phyloP scores from a whole-genome alignment of 352 stramenopile genomes.

The Phytophthora sp. region DNA sequence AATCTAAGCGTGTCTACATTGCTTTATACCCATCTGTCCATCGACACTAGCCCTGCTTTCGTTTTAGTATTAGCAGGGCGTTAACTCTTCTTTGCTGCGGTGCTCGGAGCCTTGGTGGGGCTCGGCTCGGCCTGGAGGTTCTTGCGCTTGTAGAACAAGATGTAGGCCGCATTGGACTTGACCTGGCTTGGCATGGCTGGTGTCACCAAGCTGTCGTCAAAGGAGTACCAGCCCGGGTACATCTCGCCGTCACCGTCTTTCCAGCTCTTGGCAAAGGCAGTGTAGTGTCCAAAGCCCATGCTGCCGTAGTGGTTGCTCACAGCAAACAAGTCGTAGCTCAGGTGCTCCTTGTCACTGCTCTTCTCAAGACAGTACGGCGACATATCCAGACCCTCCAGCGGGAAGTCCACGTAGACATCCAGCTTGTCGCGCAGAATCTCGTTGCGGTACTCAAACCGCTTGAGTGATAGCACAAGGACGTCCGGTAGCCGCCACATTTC shows the following conservation, averaged over 20 bases:
- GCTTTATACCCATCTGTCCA: neutral
- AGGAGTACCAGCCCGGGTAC: conserved; percentile 82
- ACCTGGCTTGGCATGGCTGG: conserved; percentile 60
- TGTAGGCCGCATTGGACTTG: conserved; percentile 86
- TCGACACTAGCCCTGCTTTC: neutral
- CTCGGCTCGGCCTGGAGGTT: conserved; percentile 30
- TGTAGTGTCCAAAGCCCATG: conserved; percentile 93
- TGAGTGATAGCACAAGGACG: conserved; percentile 87
- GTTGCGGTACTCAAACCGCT: conserved; percentile 90
- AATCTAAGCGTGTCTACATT: conserved; percentile 24
- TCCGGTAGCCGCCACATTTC: conserved; percentile 83
- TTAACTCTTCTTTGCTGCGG: conserved; percentile 15
- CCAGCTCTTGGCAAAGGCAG: conserved; percentile 82
- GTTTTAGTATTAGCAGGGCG: neutral
- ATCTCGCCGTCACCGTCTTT: conserved; percentile 55
- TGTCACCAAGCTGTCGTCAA: conserved; percentile 83
- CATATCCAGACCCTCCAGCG: conserved; percentile 86
- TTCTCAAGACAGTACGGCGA: conserved; percentile 75
- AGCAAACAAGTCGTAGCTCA: conserved; percentile 88
- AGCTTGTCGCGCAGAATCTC: conserved; percentile 85
- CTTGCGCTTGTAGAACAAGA: conserved; percentile 89
- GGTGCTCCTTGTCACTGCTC: conserved; percentile 36
- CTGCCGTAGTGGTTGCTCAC: conserved; percentile 92
- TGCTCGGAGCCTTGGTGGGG: neutral
- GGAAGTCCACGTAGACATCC: conserved; percentile 88